phyloP scores from a whole-genome alignment of 805 yeast species.

The Saccharomycopsis synnaedendra region DNA sequence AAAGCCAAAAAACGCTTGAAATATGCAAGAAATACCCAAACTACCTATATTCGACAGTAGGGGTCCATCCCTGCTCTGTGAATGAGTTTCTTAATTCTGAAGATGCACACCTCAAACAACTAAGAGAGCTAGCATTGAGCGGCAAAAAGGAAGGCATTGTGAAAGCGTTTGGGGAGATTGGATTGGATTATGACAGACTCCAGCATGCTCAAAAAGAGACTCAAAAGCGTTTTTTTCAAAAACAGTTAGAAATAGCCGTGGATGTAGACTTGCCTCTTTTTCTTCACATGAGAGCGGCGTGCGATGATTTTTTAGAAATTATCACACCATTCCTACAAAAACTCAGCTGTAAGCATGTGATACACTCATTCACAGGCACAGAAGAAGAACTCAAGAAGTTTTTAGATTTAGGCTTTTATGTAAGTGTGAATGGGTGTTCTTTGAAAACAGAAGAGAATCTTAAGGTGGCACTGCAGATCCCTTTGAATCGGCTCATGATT shows the following conservation, averaged over 20 bases:
- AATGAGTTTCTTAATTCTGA: slow-evolving; percentile 32
- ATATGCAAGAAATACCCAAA: slow-evolving; percentile 33
- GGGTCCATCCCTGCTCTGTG: slow-evolving; percentile 93
- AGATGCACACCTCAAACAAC: slow-evolving; percentile 26
- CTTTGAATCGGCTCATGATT: slow-evolving; percentile 57
- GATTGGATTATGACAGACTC: slow-evolving; percentile 86
- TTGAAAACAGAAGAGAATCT: slow-evolving; percentile 68
- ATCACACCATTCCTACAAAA: slow-evolving; percentile 47
- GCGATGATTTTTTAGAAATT: slow-evolving; percentile 62
- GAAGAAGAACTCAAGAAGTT: slow-evolving; percentile 47
- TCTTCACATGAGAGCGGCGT: slow-evolving; percentile 81
- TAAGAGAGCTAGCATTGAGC: slow-evolving; percentile 36
- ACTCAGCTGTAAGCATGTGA: slow-evolving; percentile 43
- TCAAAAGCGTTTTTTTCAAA: slow-evolving; percentile 57
- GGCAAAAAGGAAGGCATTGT: slow-evolving; percentile 44
- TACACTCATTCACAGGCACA: slow-evolving; percentile 92
- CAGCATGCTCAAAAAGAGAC: slow-evolving; percentile 59
- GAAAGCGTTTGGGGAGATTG: slow-evolving; percentile 89
- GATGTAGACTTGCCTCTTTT: slow-evolving; percentile 62
- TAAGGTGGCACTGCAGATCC: slow-evolving; percentile 54
- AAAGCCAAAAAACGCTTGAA: slow-evolving; percentile 50
- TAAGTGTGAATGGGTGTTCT: slow-evolving; percentile 92
- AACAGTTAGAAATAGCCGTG: slow-evolving; percentile 59
- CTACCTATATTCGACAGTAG: slow-evolving; percentile 58
- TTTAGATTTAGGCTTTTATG: slow-evolving; percentile 47